Evolutionary conservation across 2,329 filamentous ascomycete genomes (phyloP), one percentile per base, ranked within the genome.

Genomic region (Neonectria magnoliae): DNA sequence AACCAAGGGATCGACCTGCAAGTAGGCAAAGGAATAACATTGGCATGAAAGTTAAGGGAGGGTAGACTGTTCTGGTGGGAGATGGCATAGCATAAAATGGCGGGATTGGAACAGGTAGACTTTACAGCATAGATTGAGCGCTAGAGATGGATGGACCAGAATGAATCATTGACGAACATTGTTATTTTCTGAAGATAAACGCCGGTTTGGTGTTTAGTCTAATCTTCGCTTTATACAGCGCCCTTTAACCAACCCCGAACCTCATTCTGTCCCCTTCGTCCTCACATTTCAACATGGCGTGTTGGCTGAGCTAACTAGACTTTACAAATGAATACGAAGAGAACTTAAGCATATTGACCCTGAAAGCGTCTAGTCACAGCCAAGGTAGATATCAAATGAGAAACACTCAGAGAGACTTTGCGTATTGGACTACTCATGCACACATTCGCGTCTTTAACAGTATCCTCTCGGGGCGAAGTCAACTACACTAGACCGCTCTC

Each of bases 401-500:
- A 42, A 42, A 20, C 9, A 42, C n/a, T 42, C n/a, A 9, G 38
- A 42, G 22, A 45, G 4, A 45, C 5, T 5, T 22, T 18, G 25
- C 18, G n/a, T 11, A 22, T 14, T 22, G 42, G 22, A 20, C 4
- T 45, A 4, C 29, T 29, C 29, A 29, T 44, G 29, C 29, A 29
- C 3, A 8, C 29, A 10, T 29, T 29, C 29, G 9, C 29, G 5
- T 2, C 29, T 10, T 29, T 5, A 25, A 25, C 25, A 25, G 29
- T 29, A 29, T 29, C 25, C 25, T 31, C 11, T 20, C 27, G 20
- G 31, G 16, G 29, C 48, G 29, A n/a, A 16, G 31, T 36, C 29
- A 52, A 22, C 29, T 53, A 53, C 33, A 53, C 51, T 13, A 27
- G 13, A 53, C 51, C 33, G 18, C 33, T 41, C 51, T 53, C 51